Conservation (phyloP, 176 grass and related monocot species). For the Alopecurus myosuroides region DNA sequence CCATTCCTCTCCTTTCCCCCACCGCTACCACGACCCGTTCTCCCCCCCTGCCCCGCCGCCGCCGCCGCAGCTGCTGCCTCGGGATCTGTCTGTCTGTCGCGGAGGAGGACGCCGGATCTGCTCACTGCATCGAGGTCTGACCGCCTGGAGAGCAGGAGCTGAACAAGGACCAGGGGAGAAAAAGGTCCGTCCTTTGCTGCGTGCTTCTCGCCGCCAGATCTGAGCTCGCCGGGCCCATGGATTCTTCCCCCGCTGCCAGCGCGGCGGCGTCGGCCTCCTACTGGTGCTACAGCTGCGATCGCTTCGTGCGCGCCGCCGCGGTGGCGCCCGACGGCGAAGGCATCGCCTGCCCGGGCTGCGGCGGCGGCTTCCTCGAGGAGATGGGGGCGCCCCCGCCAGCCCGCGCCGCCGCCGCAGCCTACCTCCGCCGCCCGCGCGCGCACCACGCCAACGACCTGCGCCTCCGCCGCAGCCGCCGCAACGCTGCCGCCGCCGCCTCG, state of each 20-base stretch:
- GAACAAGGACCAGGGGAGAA: not conserved
- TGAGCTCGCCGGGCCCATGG: slow-evolving; percentile 3
- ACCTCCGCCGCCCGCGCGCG: slow-evolving; percentile 31
- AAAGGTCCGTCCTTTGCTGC: not conserved
- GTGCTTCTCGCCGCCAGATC: slow-evolving; percentile 1
- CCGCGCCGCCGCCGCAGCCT: not conserved
- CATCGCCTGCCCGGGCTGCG: slow-evolving; percentile 69
- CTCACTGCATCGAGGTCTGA: too few relatives aligned
- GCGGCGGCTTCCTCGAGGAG: slow-evolving; percentile 95
- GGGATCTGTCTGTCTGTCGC: not conserved
- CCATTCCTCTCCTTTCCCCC: not conserved
- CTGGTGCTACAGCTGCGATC: slow-evolving; percentile 97
- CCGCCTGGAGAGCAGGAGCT: not conserved
- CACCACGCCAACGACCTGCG: slow-evolving; percentile 40
- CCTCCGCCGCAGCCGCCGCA: slow-evolving; percentile 39
- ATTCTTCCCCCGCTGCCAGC: slow-evolving; percentile 7
- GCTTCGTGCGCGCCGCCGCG: slow-evolving; percentile 63
- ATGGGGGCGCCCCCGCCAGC: slow-evolving; percentile 31
- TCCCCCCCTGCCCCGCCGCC: not conserved
- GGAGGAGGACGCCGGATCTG: too few relatives aligned
- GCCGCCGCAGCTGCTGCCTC: not conserved
- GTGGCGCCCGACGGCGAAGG: not conserved
- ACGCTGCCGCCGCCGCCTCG: not conserved
- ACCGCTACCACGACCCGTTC: not conserved
- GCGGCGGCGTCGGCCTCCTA: slow-evolving; percentile 43